Base-by-base conservation (phyloP, 2,329 filamentous ascomycete species). In the Pleoardoris graminearum region DNA sequence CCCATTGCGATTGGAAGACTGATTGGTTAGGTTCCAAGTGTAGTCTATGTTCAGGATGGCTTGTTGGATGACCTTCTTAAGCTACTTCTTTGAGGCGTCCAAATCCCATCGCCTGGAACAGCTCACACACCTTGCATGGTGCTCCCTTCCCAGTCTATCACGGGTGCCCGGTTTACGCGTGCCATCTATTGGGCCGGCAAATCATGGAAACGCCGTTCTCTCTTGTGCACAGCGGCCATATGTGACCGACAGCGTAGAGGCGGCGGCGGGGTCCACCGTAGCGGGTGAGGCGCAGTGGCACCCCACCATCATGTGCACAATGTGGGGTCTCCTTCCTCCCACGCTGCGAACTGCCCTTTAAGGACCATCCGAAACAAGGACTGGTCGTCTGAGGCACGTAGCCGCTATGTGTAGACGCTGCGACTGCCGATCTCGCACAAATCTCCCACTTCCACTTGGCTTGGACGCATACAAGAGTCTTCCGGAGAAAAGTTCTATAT, bases 201-300 rank as follows among this genome's bases (percentile, higher is more conserved):
- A 48, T 51, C 23, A 51, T 12, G 22, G 41, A 32, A 44, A 47
- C 42, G 59, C 14, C 25, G 6, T 6, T 53, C 27, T 21, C 29
- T 33, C 10, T 52, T 29, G 1, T 36, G 33, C 44, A 47, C 23
- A 17, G 48, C 67, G 67, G 66, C 19, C 32, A 51, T 42, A 68
- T 69, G 36, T 53, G 41, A 50, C 67, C 67, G 67, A 68, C 35
- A 49, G 38, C 22, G 21, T 49, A 48, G 21, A 7, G 32, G 11
- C 7, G 35, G 30, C 48, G 33, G 63, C 54, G 62, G 62, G 60
- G 58, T 44, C 27, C 16, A 43, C 11, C 32, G 38, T 59, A 47
- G 42, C 16, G 38, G 14, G 30, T 17, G 33, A 7, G 33, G 6
- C 19, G 10, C 23, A 25, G 39, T 23, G 12, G 38, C 30, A 43